Conservation (phyloP, 192 early-diverging fungal genomes). For the Funneliformis geosporum region DNA sequence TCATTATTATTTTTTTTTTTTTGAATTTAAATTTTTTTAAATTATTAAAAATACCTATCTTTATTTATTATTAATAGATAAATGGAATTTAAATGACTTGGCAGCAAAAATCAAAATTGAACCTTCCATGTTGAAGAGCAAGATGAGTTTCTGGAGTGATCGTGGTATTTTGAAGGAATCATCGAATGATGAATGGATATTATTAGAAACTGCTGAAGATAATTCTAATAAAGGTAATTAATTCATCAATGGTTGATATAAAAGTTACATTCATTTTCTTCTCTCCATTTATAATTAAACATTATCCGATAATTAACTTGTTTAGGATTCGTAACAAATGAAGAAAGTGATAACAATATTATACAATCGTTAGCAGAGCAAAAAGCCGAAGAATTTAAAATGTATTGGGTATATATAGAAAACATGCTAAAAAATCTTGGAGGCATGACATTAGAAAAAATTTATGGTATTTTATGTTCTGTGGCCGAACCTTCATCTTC, state of each 20-base stretch:
- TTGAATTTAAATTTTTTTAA: background rate
- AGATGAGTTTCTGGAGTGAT: constrained; percentile 28
- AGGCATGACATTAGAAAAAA: constrained; percentile 2
- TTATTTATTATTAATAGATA: constrained; percentile 4
- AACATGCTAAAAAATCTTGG: constrained; percentile 13
- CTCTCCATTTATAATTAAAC: background rate
- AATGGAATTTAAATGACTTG: constrained; percentile 7
- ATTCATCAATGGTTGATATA: too few species aligned
- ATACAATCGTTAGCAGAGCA: background rate
- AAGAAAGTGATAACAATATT: background rate
- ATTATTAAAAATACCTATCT: background rate
- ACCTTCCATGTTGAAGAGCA: background rate
- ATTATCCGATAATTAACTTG: too few species aligned
- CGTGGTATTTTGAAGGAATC: constrained; percentile 17
- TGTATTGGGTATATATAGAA: background rate
- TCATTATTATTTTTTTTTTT: too few species aligned
- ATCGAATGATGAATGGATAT: constrained; percentile 8
- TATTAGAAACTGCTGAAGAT: constrained; percentile 10
- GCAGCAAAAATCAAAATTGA: constrained; percentile 24
- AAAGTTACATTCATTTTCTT: background rate
- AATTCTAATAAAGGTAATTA: background rate
- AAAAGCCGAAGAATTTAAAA: constrained; percentile 1
- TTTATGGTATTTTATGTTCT: background rate
- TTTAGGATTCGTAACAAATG: background rate
- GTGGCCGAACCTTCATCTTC: background rate